Base-by-base conservation (phyloP, 257 asterid species). In the Oldenlandia corymbosa region DNA sequence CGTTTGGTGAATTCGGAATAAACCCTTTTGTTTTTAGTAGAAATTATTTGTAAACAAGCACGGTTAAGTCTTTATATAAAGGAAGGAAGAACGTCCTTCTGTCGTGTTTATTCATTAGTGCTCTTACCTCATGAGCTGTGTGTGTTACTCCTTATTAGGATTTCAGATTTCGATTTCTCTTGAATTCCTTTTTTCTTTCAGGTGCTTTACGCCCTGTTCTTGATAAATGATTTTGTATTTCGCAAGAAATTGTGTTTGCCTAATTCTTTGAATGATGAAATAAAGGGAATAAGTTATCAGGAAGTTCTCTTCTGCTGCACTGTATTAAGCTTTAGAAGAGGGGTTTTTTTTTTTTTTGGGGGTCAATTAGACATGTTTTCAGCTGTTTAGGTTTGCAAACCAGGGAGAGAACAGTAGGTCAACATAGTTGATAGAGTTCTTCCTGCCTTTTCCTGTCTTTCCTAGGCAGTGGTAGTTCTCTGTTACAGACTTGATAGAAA, bases 11-110 rank as follows among this genome's bases (percentile, higher is more conserved):
- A 28, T 69, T 41, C 26, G 18, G 58, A 20, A n/a, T 4, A 31
- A 56, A 47, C 36, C 66, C 75, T 46, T 63, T 55, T 34, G 45
- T 42, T 54, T 68, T 54, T 9, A 17, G n/a, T 54, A 23, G 10
- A 66, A 17, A 46, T 21, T 16, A 21, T 34, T 50, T 50, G 34
- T 10, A 17, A 43, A n/a, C 32, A 7, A 65, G 43, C 21, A 5
- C 27, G 5, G 10, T 24, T 11, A 28, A 26, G 39, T 5, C 21
- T 7, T 27, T 28, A 26, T 24, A 26, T 21, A 28, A 5, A 8
- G 4, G 37, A 16, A 28, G 14, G 10, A 27, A 21, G 36, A 32
- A 28, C 28, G 1, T 3, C 21, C 16, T 16, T 53, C 21, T 31
- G 18, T 43, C 45, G 24, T n/a, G 23, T n/a, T 32, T 17, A 27